phyloP scores from a whole-genome alignment of 75 land plant genomes.

The Azolla pinnata region DNA sequence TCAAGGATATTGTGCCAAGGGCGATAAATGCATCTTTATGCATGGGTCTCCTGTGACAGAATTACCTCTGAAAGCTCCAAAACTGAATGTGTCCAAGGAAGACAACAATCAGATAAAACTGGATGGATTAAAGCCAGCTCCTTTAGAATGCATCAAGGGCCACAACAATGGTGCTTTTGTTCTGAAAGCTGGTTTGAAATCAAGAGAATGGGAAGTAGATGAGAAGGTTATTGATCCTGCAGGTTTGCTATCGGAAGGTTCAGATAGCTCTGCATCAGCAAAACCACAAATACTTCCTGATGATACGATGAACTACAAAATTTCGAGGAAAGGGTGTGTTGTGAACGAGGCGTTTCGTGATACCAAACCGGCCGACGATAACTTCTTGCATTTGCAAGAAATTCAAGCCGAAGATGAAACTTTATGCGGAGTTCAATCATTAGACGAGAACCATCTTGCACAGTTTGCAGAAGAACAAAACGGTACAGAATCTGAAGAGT shows the following conservation, averaged over 20 bases:
- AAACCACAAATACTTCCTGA: background rate
- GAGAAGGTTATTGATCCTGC: background rate
- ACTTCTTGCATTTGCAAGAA: conserved; percentile 1
- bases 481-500: conserved; percentile 52
- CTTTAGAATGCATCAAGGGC: no score
- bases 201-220: background rate
- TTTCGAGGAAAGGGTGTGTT: no score
- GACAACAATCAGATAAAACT: no score
- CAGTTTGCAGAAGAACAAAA: conserved; percentile 18
- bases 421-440: conserved; percentile 12
- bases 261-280: conserved; percentile 4
- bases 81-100: conserved; percentile 1
- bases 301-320: no score
- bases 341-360: no score
- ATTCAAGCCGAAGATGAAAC: background rate
- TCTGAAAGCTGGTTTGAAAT: background rate
- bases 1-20: conserved; percentile 67
- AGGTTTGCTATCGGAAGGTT: background rate
- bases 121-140: no score
- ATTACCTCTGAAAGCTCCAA: background rate
- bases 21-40: conserved; percentile 68
- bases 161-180: background rate
- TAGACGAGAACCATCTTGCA: background rate
- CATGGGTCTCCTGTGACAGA: conserved; percentile 38
- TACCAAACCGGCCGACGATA: no score